Percentiles rank a stretch among this genome's conserved stretches.
phyloP scores from a whole-genome alignment of 2,329 filamentous ascomycete genomes.

The Oidium heveae region DNA sequence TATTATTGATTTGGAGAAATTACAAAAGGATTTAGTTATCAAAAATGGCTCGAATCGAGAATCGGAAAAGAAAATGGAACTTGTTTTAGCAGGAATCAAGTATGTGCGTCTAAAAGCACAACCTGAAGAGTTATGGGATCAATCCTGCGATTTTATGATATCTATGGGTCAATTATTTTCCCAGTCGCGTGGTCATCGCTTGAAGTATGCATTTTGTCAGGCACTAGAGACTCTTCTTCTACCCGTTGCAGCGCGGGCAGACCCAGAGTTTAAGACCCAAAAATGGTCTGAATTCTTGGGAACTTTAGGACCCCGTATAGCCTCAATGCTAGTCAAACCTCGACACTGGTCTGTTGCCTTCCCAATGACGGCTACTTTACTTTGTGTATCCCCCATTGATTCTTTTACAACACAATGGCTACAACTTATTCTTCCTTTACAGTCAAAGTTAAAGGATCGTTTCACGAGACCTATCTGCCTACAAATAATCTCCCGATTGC shows the following conservation, averaged over 20 bases:
- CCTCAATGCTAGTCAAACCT: conserved; percentile 71
- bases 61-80: conserved; percentile 56
- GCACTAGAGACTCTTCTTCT: conserved; percentile 69
- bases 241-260: conserved; percentile 61
- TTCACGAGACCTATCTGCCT: conserved; percentile 53
- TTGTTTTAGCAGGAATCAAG: conserved; percentile 78
- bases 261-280: conserved; percentile 49
- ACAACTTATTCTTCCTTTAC: conserved; percentile 50
- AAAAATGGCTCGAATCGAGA: conserved; percentile 45
- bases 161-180: conserved; percentile 61
- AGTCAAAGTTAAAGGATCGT: conserved; percentile 65
- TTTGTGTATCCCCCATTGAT: conserved; percentile 73
- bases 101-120: conserved; percentile 55
- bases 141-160: conserved; percentile 72
- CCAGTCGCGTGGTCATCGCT: conserved; percentile 60
- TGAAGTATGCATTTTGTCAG: conserved; percentile 89
- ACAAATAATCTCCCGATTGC: conserved; percentile 66
- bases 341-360: conserved; percentile 81
- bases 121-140: conserved; percentile 53
- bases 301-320: conserved; percentile 50
- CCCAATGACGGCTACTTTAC: conserved; percentile 60
- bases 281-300: conserved; percentile 76
- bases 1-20: conserved; percentile 51
- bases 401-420: conserved; percentile 72
- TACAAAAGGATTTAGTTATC: conserved; percentile 47